Percentiles rank a stretch among this genome's conserved stretches.
Evolutionary conservation across 225 moss, liverwort and hornwort species (phyloP).

Genomic region (Sphagnum contortum): DNA sequence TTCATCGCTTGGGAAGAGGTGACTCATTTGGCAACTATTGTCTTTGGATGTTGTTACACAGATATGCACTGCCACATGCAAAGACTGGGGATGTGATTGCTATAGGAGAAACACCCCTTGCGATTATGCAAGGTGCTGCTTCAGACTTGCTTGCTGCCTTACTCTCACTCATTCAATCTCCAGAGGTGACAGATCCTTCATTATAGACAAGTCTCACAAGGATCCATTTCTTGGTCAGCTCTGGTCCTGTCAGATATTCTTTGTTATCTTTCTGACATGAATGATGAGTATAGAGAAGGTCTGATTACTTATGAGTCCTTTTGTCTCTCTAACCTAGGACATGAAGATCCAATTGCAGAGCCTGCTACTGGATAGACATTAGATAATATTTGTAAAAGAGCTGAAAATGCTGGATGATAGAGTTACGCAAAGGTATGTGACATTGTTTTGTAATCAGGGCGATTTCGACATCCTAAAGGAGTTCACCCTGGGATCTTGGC

Average conservation of each 20-base stretch:
- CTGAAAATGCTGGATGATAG: too few relatives aligned
- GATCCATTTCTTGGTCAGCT: too few relatives aligned
- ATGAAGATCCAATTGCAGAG: too few relatives aligned
- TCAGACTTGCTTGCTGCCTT: background rate
- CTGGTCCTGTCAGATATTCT: too few relatives aligned
- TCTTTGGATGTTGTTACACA: slow-evolving; percentile 17
- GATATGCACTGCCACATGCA: slow-evolving; percentile 79
- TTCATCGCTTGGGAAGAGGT: slow-evolving; percentile 5
- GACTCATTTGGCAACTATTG: background rate
- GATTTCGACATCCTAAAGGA: slow-evolving; percentile 82
- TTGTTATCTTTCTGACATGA: background rate
- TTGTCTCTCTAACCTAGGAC: too few relatives aligned
- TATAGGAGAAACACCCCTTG: slow-evolving; percentile 94
- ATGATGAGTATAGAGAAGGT: too few relatives aligned
- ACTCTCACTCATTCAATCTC: background rate
- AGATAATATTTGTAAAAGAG: too few relatives aligned
- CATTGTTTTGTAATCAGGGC: slow-evolving; percentile 36
- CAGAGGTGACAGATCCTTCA: background rate
- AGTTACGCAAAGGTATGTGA: too few relatives aligned
- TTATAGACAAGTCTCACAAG: too few relatives aligned
- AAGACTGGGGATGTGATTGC: slow-evolving; percentile 81
- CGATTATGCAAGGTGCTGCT: slow-evolving; percentile 89
- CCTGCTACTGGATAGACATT: too few relatives aligned
- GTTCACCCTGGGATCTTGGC: slow-evolving; percentile 78
- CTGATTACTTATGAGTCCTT: too few relatives aligned